Percentiles rank a stretch among this genome's conserved stretches.
Conservation (phyloP, 106 monocot genomes). For the Acorus gramineus region DNA sequence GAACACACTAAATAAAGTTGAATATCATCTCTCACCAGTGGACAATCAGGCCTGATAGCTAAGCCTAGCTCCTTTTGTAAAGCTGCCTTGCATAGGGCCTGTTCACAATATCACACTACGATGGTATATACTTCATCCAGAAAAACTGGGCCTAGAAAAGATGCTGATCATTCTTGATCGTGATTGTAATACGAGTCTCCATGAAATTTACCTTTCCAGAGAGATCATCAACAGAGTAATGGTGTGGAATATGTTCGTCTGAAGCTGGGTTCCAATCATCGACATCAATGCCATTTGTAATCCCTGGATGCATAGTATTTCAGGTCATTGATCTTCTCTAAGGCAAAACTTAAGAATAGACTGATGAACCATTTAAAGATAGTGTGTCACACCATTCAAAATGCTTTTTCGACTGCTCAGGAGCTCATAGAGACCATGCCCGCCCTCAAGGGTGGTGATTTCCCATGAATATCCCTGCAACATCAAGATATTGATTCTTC, state of each 20-base stretch:
- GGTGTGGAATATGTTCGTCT: slow-evolving; percentile 70
- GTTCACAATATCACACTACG: neutral
- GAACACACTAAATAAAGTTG: neutral
- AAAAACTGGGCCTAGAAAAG: neutral
- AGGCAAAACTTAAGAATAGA: no score
- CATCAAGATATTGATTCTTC: neutral
- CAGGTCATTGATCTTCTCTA: neutral
- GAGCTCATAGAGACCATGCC: slow-evolving; percentile 74
- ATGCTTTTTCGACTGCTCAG: slow-evolving; percentile 59
- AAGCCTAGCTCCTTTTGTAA: slow-evolving; percentile 78
- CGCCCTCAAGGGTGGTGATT: slow-evolving; percentile 90
- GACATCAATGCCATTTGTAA: slow-evolving; percentile 82
- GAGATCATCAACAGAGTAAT: slow-evolving; percentile 62
- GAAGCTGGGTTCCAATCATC: slow-evolving; percentile 77
- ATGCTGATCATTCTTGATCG: neutral
- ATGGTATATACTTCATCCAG: neutral
- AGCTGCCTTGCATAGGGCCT: slow-evolving; percentile 75
- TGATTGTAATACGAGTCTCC: neutral
- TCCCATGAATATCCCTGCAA: slow-evolving; percentile 90
- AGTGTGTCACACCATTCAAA: slow-evolving; percentile 42
- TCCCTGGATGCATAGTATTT: slow-evolving; percentile 35
- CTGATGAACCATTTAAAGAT: no score
- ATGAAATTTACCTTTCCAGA: slow-evolving; percentile 57
- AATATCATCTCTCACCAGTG: slow-evolving; percentile 41
- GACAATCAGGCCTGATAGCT: slow-evolving; percentile 42